Evolutionary conservation across 331 rosid genomes (phyloP), one percentile per base, ranked within the genome.

Genomic region (Cydonia oblonga): DNA sequence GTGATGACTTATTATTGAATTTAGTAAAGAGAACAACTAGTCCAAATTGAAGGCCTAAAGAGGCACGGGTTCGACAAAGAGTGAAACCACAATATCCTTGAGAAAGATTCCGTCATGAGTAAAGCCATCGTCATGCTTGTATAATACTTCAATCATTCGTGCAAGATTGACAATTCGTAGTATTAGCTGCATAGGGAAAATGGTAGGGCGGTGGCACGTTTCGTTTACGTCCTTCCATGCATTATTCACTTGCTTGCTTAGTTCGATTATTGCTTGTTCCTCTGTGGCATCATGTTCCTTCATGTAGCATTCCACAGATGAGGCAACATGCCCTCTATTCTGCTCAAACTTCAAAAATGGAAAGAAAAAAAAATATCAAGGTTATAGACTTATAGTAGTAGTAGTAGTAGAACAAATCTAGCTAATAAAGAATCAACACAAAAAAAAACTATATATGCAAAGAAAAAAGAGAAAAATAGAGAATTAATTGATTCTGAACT

Each of bases 161-260:
- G 28, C 25, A 20, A 20, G 15, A 56, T 56, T 56, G 26, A 56
- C 15, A 56, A 56, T 9, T 56, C 26, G 56, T 7, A 51, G 6
- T 3, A 51, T 18, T 1, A 51, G 9, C n/a, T 18, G n/a, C 56
- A 51, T 51, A 1, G 28, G 26, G 61, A 22, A 9, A 13, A 26
- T 22, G 26, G 13, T 56, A 23, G 25, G 26, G 28, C 13, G 13
- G 14, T 5, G 13, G n/a, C n/a, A 25, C 20, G n/a, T 5, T 26
- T 59, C 64, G 33, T 59, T 59, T 59, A 59, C 14, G 64, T 59
- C 64, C 64, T 59, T 59, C 64, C 64, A 59, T 59, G 64, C 64
- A 59, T 59, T 26, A 13, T 59, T 14, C 35, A 59, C 64, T 59
- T 25, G 64, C 9, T 59, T 59, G 2, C 10, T 59, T 13, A 59